Evolutionary conservation across 768 basidiomycete species (phyloP).

Genomic region (Psilocybe subaeruginosa): DNA sequence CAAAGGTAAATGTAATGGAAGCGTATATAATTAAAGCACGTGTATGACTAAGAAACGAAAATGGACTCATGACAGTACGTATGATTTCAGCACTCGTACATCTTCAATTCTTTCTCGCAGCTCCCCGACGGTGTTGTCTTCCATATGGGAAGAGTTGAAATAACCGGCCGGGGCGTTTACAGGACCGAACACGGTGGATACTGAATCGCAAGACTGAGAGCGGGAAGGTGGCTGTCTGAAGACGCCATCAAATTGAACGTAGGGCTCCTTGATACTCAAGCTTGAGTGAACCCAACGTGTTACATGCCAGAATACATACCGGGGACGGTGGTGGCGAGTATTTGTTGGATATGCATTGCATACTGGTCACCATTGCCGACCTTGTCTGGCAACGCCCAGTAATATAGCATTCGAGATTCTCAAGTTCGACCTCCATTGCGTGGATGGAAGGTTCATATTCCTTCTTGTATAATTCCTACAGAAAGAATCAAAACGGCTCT

Average conservation of each 20-base stretch:
- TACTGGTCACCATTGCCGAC: background rate
- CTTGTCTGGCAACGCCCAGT: background rate
- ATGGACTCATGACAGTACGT: too few species aligned
- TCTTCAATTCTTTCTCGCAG: background rate
- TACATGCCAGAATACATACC: background rate
- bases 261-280: too few species aligned
- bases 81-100: background rate
- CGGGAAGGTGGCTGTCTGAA: background rate
- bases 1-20: too few species aligned
- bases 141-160: background rate
- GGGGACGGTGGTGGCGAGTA: background rate
- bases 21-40: too few species aligned
- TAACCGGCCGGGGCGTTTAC: background rate
- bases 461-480: background rate
- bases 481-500: background rate
- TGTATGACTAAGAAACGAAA: too few species aligned
- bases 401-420: background rate
- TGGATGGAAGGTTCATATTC: background rate
- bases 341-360: background rate
- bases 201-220: background rate
- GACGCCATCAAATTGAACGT: background rate
- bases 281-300: too few species aligned
- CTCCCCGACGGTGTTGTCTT: background rate
- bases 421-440: background rate
- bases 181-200: background rate